These are phyloP conservation scores for Harrya chromipes DNA, from an alignment of 768 basidiomycete genomes.

Conservation along the genomic window DNA sequence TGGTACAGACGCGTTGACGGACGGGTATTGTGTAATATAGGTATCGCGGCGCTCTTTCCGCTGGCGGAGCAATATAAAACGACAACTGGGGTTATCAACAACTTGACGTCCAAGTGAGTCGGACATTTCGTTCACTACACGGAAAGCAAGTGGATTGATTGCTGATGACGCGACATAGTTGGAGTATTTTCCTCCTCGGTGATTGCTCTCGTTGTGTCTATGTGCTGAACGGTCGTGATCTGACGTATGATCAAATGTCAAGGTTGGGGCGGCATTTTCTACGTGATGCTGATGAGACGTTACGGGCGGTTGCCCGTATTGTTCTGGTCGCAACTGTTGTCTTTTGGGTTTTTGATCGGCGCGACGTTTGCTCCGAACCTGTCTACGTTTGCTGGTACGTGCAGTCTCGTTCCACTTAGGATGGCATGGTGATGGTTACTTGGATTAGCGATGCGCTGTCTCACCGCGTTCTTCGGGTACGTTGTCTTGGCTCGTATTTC, in stretches of 20 bases:
- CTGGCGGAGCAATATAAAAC: constrained; percentile 45
- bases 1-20: background rate
- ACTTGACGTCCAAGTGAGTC: constrained; percentile 43
- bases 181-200: constrained; percentile 51
- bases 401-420: background rate
- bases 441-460: constrained; percentile 30
- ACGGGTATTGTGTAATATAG: constrained; percentile 19
- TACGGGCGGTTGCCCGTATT: constrained; percentile 29
- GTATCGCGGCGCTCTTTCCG: constrained; percentile 49
- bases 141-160: background rate
- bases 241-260: constrained; percentile 3
- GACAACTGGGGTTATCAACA: constrained; percentile 47
- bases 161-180: constrained; percentile 21
- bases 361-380: constrained; percentile 50
- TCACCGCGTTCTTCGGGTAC: constrained; percentile 32
- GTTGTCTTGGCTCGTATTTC: background rate
- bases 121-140: background rate
- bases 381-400: constrained; percentile 43
- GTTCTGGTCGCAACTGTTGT: constrained; percentile 37
- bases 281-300: constrained; percentile 30
- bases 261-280: constrained; percentile 32
- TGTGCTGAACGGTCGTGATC: background rate
- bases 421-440: background rate
- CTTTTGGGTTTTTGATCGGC: constrained; percentile 47
- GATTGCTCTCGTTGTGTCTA: background rate